These are phyloP conservation scores for Silene vulgaris DNA, from an alignment of 179 eudicot genomes.

Conservation along the genomic window DNA sequence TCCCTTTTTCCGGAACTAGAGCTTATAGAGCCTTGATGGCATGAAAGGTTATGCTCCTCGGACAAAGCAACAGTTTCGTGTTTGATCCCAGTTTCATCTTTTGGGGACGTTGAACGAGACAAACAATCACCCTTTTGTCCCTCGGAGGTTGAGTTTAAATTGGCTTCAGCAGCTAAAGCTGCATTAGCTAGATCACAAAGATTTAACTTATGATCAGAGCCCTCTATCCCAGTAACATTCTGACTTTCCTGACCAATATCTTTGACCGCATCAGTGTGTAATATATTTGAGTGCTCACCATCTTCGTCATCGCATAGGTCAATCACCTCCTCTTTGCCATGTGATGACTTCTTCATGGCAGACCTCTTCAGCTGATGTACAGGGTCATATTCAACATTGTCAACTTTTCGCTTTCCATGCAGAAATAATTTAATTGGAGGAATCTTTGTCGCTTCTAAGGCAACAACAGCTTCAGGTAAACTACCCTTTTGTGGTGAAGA, in stretches of 20 bases:
- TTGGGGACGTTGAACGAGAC: conserved; percentile 37
- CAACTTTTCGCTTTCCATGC: conserved; percentile 26
- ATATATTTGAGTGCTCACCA: conserved; percentile 34
- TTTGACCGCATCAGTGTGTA: conserved; percentile 28
- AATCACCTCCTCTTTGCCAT: conserved; percentile 46
- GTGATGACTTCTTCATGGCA: conserved; percentile 34
- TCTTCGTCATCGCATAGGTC: conserved; percentile 83
- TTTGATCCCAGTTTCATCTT: conserved; percentile 33
- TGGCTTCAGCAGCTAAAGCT: conserved; percentile 36
- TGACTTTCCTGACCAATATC: conserved; percentile 25
- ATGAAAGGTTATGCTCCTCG: conserved; percentile 32
- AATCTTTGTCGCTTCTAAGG: conserved; percentile 34
- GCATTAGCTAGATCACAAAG: conserved; percentile 38
- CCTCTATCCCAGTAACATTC: conserved; percentile 20
- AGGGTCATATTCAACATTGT: conserved; percentile 22
- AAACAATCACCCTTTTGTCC: conserved; percentile 33
- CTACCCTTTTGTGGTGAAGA: conserved; percentile 31
- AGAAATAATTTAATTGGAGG: conserved; percentile 27
- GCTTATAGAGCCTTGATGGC: conserved; percentile 31
- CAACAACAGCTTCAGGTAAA: conserved; percentile 35
- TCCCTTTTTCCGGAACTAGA: conserved; percentile 30
- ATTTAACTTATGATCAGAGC: conserved; percentile 35
- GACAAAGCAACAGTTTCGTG: conserved; percentile 30
- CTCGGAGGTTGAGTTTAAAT: conserved; percentile 27
- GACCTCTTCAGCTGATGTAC: conserved; percentile 27